Percentiles rank a stretch among this genome's conserved stretches.
Conservation (phyloP, 1,139 yeast species). For the Zygoascus meyerae region DNA sequence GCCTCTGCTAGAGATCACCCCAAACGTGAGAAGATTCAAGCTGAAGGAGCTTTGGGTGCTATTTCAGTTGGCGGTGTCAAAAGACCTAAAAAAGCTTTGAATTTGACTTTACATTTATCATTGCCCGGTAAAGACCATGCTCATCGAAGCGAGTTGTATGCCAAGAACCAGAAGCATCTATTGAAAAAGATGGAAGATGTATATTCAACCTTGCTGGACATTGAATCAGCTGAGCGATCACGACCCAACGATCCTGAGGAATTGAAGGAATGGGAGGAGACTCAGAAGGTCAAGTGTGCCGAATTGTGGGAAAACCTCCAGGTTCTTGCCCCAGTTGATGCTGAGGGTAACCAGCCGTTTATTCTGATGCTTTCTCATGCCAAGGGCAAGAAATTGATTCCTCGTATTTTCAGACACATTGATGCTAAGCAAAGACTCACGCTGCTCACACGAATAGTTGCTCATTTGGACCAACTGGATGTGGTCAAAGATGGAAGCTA, state of each 20-base stretch:
- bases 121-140: slow-evolving; percentile 15
- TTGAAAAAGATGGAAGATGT: slow-evolving; percentile 59
- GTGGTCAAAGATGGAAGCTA: slow-evolving; percentile 77
- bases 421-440: slow-evolving; percentile 73
- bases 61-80: slow-evolving; percentile 77
- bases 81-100: slow-evolving; percentile 84
- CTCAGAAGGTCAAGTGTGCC: slow-evolving; percentile 30
- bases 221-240: slow-evolving; percentile 78
- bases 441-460: slow-evolving; percentile 71
- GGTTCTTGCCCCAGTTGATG: slow-evolving; percentile 50
- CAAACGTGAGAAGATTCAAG: slow-evolving; percentile 60
- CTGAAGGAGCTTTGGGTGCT: slow-evolving; percentile 90
- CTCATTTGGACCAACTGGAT: slow-evolving; percentile 73
- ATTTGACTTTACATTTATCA: slow-evolving; percentile 37
- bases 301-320: slow-evolving; percentile 73
- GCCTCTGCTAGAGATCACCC: slow-evolving; percentile 91
- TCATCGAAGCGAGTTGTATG: slow-evolving; percentile 27
- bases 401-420: slow-evolving; percentile 81
- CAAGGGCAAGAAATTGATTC: slow-evolving; percentile 84
- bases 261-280: slow-evolving; percentile 40
- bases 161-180: slow-evolving; percentile 19
- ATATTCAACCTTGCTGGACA: slow-evolving; percentile 68
- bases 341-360: slow-evolving; percentile 58
- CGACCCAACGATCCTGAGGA: slow-evolving; percentile 38
- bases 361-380: slow-evolving; percentile 77